phyloP scores from a whole-genome alignment of 805 yeast species.

The Candida mattraensis region DNA sequence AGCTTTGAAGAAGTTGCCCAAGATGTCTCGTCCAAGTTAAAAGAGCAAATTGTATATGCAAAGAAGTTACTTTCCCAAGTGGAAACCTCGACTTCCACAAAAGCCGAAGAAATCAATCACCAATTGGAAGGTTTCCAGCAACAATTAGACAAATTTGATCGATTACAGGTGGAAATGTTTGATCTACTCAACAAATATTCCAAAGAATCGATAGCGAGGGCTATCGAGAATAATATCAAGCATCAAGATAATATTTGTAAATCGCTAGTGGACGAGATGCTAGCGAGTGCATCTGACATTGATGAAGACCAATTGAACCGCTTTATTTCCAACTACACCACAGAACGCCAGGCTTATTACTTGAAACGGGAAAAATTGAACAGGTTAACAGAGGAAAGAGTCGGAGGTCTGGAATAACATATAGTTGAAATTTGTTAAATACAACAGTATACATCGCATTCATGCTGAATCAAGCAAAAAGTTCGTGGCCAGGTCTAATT shows the following conservation, averaged over 20 bases:
- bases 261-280: constrained; percentile 15
- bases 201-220: constrained; percentile 36
- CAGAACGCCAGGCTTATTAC: constrained; percentile 43
- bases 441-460: constrained; percentile 5
- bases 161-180: constrained; percentile 31
- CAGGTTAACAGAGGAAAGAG: constrained; percentile 47
- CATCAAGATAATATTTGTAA: constrained; percentile 21
- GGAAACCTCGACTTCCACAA: constrained; percentile 22
- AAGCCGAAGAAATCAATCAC: constrained; percentile 21
- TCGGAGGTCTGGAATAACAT: constrained; percentile 29
- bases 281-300: constrained; percentile 17
- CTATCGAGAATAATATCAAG: constrained; percentile 34
- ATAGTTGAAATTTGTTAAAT: not conserved
- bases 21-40: constrained; percentile 34
- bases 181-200: constrained; percentile 30
- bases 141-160: constrained; percentile 20
- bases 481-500: constrained; percentile 85
- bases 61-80: constrained; percentile 26
- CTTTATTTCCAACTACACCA: constrained; percentile 43
- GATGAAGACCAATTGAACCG: constrained; percentile 31
- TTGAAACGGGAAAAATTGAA: constrained; percentile 45
- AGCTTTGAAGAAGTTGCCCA: constrained; percentile 13
- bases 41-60: constrained; percentile 39
- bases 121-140: constrained; percentile 27
- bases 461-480: constrained; percentile 71